A percentile compares a stretch with the other conserved stretches of the same genome.
These are phyloP conservation scores for Leccinum pellstonianum DNA, from an alignment of 768 basidiomycete genomes.

Conservation along the genomic window DNA sequence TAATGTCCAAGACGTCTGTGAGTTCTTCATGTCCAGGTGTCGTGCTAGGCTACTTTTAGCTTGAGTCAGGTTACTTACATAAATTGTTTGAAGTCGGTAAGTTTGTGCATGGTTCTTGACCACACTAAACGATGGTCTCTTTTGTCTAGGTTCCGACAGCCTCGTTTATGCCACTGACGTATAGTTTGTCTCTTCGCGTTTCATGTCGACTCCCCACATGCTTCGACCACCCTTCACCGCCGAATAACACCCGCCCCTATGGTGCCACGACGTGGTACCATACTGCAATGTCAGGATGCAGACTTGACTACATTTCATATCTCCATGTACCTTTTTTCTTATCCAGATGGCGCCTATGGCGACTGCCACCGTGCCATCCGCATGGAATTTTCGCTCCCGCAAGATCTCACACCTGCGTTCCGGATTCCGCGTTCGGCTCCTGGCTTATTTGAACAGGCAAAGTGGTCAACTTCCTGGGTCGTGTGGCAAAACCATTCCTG, in stretches of 20 bases:
- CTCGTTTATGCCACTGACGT: constrained; percentile 19
- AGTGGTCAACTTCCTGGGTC: constrained; percentile 4
- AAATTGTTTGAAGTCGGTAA: constrained; percentile 2
- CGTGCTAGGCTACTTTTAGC: neutral
- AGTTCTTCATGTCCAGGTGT: constrained; percentile 8
- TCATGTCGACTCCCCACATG: constrained; percentile 27
- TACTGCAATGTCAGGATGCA: constrained; percentile 1
- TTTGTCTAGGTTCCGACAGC: constrained; percentile 6
- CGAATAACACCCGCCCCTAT: neutral
- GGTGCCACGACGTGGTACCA: constrained; percentile 2
- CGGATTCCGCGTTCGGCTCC: neutral
- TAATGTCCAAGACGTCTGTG: neutral
- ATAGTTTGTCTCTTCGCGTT: constrained; percentile 16
- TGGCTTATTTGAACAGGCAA: constrained; percentile 8
- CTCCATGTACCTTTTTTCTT: constrained; percentile 1
- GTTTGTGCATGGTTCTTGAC: neutral
- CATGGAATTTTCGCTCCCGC: constrained; percentile 2
- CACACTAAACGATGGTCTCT: constrained; percentile 9
- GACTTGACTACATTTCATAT: constrained; percentile 7
- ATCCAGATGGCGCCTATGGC: neutral
- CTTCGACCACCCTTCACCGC: constrained; percentile 25
- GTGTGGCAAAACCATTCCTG: constrained; percentile 16
- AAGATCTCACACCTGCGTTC: constrained; percentile 4
- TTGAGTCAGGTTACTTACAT: neutral
- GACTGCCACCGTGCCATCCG: neutral